These are phyloP conservation scores for Solanum virginianum DNA, from an alignment of 257 asterid species.

Conservation along the genomic window DNA sequence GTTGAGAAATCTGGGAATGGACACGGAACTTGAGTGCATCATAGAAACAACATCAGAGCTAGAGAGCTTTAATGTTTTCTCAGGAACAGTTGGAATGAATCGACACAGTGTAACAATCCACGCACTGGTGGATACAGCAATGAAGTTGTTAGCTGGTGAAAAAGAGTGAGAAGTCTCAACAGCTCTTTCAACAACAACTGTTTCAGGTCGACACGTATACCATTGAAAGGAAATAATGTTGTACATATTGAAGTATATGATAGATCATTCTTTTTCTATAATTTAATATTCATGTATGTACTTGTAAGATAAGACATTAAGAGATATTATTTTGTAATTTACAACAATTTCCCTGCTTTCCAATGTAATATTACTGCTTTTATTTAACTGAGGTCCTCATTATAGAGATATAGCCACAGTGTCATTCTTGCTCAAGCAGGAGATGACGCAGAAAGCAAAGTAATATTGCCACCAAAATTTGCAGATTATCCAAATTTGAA, in stretches of 20 bases:
- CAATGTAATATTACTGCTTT: neutral
- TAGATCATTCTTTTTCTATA: neutral
- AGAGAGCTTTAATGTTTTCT: conserved; percentile 78
- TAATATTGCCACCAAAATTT: neutral
- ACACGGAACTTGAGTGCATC: conserved; percentile 46
- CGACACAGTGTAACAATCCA: conserved; percentile 47
- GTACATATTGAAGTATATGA: neutral
- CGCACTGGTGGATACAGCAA: conserved; percentile 51
- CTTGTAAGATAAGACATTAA: neutral
- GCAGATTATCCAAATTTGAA: neutral
- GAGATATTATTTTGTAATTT: neutral
- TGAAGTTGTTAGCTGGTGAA: conserved; percentile 31
- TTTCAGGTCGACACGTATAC: neutral
- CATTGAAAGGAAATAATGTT: neutral
- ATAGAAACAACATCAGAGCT: conserved; percentile 74
- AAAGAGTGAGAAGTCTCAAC: neutral
- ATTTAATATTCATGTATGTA: neutral
- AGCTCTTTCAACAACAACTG: neutral
- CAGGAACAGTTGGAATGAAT: conserved; percentile 70
- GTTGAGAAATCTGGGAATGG: conserved; percentile 45
- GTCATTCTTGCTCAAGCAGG: neutral
- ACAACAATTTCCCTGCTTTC: neutral
- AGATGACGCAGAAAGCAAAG: neutral
- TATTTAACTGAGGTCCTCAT: neutral
- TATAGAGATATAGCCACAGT: neutral